Conservation (phyloP, 2,329 filamentous ascomycete genomes). For the Fonsecaea erecta region DNA sequence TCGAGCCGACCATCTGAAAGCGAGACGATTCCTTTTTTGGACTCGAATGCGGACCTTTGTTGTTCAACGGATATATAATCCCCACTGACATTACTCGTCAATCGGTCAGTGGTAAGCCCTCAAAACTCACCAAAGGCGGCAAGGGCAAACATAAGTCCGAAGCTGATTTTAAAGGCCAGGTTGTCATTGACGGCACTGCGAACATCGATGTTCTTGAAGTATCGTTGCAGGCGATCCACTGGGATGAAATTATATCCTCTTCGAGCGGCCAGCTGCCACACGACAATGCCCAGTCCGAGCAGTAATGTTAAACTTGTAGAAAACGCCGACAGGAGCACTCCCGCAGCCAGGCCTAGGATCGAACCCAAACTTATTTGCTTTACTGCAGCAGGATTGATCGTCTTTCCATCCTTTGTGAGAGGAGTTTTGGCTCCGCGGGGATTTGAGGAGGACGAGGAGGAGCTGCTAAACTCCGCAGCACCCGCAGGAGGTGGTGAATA, state of each 20-base stretch:
- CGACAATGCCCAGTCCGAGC: slow-evolving; percentile 50
- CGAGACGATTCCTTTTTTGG: not conserved
- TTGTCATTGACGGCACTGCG: slow-evolving; percentile 46
- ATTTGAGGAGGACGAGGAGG: slow-evolving; percentile 33
- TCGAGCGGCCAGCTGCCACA: slow-evolving; percentile 53
- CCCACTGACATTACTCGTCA: not conserved
- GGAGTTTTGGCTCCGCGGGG: slow-evolving; percentile 35
- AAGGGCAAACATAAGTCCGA: slow-evolving; percentile 51
- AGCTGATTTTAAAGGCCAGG: slow-evolving; percentile 53
- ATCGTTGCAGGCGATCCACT: slow-evolving; percentile 47
- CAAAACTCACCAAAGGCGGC: slow-evolving; percentile 48
- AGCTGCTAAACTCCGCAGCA: slow-evolving; percentile 30
- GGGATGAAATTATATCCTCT: slow-evolving; percentile 54
- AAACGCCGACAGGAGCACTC: slow-evolving; percentile 51
- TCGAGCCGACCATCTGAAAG: not conserved
- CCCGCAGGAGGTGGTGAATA: slow-evolving; percentile 12
- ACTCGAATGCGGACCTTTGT: not conserved
- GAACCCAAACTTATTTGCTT: slow-evolving; percentile 53
- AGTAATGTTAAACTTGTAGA: slow-evolving; percentile 51
- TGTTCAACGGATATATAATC: not conserved
- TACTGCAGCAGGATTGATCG: slow-evolving; percentile 41
- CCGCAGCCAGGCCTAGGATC: slow-evolving; percentile 50
- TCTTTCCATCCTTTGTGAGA: slow-evolving; percentile 34
- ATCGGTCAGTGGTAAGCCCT: not conserved
- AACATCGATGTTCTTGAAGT: slow-evolving; percentile 49